phyloP scores from a whole-genome alignment of 176 grass and related monocot genomes.

The Oryza nivara region DNA sequence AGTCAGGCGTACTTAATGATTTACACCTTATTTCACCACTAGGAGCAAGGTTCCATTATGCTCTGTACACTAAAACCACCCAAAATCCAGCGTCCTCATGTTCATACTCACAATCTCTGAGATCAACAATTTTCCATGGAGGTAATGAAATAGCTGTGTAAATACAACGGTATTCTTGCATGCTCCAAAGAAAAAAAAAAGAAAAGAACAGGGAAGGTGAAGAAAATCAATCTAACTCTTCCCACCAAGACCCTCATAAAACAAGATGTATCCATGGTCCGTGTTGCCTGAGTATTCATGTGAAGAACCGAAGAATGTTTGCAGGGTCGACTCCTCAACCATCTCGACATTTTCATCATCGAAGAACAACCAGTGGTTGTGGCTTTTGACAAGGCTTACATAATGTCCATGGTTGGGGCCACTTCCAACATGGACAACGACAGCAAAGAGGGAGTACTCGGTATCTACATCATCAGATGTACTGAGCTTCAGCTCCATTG shows the following conservation, averaged over 20 bases:
- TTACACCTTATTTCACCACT: conserved; percentile 61
- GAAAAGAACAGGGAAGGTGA: conserved; percentile 23
- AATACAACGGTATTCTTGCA: conserved; percentile 57
- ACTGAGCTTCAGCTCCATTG: conserved; percentile 91
- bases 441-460: conserved; percentile 92
- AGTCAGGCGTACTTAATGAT: conserved; percentile 41
- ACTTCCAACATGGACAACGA: conserved; percentile 93
- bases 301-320: conserved; percentile 89
- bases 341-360: conserved; percentile 97
- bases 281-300: conserved; percentile 98
- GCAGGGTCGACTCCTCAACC: conserved; percentile 88
- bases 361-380: conserved; percentile 96
- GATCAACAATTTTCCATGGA: conserved; percentile 49
- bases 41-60: conserved; percentile 52
- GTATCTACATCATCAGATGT: conserved; percentile 79
- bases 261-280: conserved; percentile 98
- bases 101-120: conserved; percentile 53
- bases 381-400: conserved; percentile 94
- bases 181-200: conserved; percentile 34
- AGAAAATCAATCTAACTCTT: conserved; percentile 54
- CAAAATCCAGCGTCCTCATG: conserved; percentile 51
- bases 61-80: conserved; percentile 68
- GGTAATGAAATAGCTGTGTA: conserved; percentile 52
- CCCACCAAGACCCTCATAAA: conserved; percentile 84
- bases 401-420: conserved; percentile 99